Base-by-base conservation (phyloP, 345 rosid species). In the Bruguiera gymnorhiza region DNA sequence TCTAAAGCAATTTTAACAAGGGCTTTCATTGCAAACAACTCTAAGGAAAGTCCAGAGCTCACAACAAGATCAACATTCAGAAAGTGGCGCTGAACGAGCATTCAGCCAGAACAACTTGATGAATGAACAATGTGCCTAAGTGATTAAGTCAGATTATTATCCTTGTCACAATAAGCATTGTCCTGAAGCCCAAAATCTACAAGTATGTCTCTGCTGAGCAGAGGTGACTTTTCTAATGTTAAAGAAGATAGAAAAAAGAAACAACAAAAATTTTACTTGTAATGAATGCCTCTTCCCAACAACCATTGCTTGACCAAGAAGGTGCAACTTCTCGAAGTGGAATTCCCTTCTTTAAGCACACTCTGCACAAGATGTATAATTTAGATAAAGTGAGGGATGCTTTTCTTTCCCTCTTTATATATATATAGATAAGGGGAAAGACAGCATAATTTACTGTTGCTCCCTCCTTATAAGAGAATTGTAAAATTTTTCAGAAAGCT, bases 261-360 rank as follows among this genome's bases (percentile, higher is more conserved):
- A 55, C 6, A 57, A 24, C 34, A 24, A 60, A 26, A 32, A 39
- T 30, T 34, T 46, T 72, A 76, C 76, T 76, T 76, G 80, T 76
- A 62, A 76, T 63, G 59, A 76, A 76, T 48, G 76, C 76, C 54
- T 76, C 80, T 57, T 76, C 65, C 76, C 80, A 76, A 31, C 26
- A 34, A 43, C 68, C 66, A 32, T 43, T 64, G 55, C 48, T 62
- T 27, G 80, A 76, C 80, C 76, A 76, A 26, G 73, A 67, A 54
- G 76, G 80, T 3, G 80, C 73, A 67, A 76, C 76, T 76, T 76
- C 80, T 72, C 26, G 60, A 57, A 76, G 30, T 18, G 73, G 60
- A 34, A 76, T 76, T 58, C 80, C 76, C 52, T 63, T 68, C 61
- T 64, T 76, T 30, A 62, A 62, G 70, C 80, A 76, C 16, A 57